Conservation (phyloP, 164 flowering plant species). For the grape (Vitis vinifera) region DNA sequence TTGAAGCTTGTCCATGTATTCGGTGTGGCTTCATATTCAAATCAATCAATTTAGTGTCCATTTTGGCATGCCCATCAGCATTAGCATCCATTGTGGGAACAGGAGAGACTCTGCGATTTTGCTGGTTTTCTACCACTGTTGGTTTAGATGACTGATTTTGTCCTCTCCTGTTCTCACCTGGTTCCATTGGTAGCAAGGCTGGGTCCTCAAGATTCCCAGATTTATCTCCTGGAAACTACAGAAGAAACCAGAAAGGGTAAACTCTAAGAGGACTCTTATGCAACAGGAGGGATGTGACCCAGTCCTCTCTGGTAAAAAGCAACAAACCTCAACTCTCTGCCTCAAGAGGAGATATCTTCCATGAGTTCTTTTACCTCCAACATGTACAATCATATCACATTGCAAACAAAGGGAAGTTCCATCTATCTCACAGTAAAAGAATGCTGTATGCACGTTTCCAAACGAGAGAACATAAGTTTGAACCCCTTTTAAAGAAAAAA, state of each 20-base stretch:
- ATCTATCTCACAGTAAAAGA: slow-evolving; percentile 50
- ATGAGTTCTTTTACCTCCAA: slow-evolving; percentile 54
- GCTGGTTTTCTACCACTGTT: slow-evolving; percentile 18
- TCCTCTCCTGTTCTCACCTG: slow-evolving; percentile 18
- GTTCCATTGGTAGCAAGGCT: slow-evolving; percentile 21
- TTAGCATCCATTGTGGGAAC: slow-evolving; percentile 15
- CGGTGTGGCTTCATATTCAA: slow-evolving; percentile 42
- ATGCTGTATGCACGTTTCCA: slow-evolving; percentile 25
- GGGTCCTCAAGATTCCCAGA: slow-evolving; percentile 19
- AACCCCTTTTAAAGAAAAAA: neutral
- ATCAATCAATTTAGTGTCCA: slow-evolving; percentile 34
- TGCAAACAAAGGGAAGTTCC: slow-evolving; percentile 51
- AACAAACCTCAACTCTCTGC: slow-evolving; percentile 50
- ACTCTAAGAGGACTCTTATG: neutral
- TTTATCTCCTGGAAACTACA: slow-evolving; percentile 50
- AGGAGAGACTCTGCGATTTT: slow-evolving; percentile 21
- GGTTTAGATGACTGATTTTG: slow-evolving; percentile 14
- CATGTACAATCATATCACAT: slow-evolving; percentile 55
- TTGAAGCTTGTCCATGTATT: slow-evolving; percentile 28
- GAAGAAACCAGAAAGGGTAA: slow-evolving; percentile 6
- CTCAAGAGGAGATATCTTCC: slow-evolving; percentile 42
- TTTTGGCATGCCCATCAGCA: slow-evolving; percentile 26
- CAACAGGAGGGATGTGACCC: neutral
- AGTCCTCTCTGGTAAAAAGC: neutral
- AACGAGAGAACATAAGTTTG: neutral